Conservation (phyloP, 345 rosid species). For the Aquilaria yunnanensis region DNA sequence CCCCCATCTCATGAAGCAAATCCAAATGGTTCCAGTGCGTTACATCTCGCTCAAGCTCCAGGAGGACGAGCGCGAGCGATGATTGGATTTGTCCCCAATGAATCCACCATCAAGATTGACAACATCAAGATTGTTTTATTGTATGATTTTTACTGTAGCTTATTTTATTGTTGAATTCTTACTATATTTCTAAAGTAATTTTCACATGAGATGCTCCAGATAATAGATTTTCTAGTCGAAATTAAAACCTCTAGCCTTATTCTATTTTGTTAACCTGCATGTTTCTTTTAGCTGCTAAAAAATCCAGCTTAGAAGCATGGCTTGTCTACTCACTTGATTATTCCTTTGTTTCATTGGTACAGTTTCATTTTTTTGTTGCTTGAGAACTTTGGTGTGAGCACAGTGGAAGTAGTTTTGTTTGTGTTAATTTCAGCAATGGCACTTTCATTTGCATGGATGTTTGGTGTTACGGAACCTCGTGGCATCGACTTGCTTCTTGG, state of each 20-base stretch:
- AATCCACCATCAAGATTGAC: too few species aligned
- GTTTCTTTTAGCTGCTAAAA: too few species aligned
- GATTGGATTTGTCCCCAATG: too few species aligned
- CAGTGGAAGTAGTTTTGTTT: neutral
- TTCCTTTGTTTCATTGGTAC: constrained; percentile 21
- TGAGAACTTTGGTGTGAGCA: constrained; percentile 47
- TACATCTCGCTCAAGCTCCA: too few species aligned
- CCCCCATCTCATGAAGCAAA: too few species aligned
- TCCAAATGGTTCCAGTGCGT: too few species aligned
- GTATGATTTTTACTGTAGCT: neutral
- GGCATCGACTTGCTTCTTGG: constrained; percentile 78
- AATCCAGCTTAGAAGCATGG: too few species aligned
- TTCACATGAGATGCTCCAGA: too few species aligned
- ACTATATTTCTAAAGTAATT: neutral
- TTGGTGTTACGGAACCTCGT: constrained; percentile 78
- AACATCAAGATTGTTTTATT: neutral
- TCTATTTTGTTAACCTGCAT: neutral
- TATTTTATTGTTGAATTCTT: neutral
- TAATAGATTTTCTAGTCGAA: too few species aligned
- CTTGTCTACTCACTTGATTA: neutral
- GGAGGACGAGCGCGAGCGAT: too few species aligned
- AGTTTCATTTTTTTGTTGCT: constrained; percentile 87
- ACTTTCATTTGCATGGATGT: constrained; percentile 92
- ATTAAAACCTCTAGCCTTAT: neutral
- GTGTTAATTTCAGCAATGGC: constrained; percentile 80